Conservation (phyloP, 345 rosid species). For the Aethionema arabicum region DNA sequence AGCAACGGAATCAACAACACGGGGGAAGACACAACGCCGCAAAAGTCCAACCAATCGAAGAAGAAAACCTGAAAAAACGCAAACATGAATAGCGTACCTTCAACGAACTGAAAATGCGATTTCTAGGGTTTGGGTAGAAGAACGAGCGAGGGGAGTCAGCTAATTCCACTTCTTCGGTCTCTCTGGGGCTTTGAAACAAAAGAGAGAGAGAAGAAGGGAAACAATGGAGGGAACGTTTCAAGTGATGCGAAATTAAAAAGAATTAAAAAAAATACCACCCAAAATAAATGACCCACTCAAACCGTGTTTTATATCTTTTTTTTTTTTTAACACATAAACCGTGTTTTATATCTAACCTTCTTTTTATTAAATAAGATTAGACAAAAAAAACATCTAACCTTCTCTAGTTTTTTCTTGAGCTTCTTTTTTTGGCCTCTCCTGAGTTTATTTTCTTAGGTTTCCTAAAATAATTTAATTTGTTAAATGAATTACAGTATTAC, state of each 20-base stretch:
- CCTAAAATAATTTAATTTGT: too few relatives aligned
- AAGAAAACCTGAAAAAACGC: not conserved
- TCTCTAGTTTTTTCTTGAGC: too few relatives aligned
- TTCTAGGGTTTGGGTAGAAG: slow-evolving; percentile 28
- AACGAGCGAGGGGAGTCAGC: not conserved
- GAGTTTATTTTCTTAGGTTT: too few relatives aligned
- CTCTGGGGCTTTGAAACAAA: not conserved
- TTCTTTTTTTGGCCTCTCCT: too few relatives aligned
- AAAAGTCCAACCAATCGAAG: slow-evolving; percentile 3
- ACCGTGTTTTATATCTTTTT: too few relatives aligned
- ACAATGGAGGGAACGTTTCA: slow-evolving; percentile 36
- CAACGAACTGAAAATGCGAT: not conserved
- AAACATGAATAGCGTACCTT: slow-evolving; percentile 12
- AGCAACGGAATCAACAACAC: slow-evolving; percentile 4
- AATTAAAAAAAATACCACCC: too few relatives aligned
- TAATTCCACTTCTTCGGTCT: slow-evolving; percentile 19
- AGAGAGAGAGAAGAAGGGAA: not conserved
- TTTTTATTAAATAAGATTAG: too few relatives aligned
- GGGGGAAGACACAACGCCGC: not conserved
- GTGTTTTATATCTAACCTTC: too few relatives aligned
- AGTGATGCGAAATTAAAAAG: not conserved
- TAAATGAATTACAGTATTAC: too few relatives aligned
- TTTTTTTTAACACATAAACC: too few relatives aligned
- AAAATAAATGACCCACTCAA: too few relatives aligned
- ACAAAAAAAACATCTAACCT: too few relatives aligned